These are phyloP conservation scores for Populus ilicifolia DNA, from an alignment of 345 rosid species.

Conservation along the genomic window DNA sequence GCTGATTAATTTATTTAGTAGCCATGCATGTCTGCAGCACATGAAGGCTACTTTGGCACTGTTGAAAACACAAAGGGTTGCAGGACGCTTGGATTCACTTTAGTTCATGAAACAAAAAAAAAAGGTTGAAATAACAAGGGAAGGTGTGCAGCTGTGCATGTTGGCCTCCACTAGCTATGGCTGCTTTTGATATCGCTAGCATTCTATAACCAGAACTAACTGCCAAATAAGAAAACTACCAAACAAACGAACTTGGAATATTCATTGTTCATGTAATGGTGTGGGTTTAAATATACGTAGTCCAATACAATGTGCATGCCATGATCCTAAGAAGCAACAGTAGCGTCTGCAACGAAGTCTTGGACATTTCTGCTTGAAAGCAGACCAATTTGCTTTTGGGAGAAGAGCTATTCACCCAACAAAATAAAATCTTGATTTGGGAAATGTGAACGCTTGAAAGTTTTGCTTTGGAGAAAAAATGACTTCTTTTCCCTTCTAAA, in stretches of 20 bases:
- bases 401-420: neutral
- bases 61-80: neutral
- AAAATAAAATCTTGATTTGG: neutral
- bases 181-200: neutral
- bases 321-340: neutral
- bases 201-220: conserved; percentile 30
- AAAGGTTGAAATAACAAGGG: neutral
- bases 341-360: neutral
- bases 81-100: conserved; percentile 19
- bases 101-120: neutral
- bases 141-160: conserved; percentile 25
- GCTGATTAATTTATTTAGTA: neutral
- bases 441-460: neutral
- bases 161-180: conserved; percentile 41
- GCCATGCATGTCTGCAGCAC: conserved; percentile 12
- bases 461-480: neutral
- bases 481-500: neutral
- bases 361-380: neutral
- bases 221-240: conserved; percentile 29
- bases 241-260: conserved; percentile 15
- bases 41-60: conserved; percentile 18
- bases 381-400: neutral
- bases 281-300: neutral
- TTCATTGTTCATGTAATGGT: neutral
- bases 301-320: conserved; percentile 4